phyloP scores from a whole-genome alignment of 192 early-diverging fungal species.

The Linnemannia schmuckeri region DNA sequence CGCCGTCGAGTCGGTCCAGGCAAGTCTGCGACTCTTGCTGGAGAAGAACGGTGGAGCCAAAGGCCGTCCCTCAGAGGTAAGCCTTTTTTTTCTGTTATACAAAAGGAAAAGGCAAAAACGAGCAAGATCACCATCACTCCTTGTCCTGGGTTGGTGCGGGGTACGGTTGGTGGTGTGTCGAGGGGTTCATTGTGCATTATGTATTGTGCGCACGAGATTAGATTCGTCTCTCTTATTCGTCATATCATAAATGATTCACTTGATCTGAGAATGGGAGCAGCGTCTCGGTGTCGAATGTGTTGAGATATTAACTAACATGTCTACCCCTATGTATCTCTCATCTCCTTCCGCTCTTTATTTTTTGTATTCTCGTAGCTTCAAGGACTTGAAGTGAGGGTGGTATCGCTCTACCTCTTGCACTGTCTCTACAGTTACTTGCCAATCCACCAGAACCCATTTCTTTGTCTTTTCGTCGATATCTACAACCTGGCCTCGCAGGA shows the following conservation, averaged over 20 bases:
- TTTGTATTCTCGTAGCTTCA: slow-evolving; percentile 11
- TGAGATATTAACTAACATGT: neutral
- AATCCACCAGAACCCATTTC: slow-evolving; percentile 52
- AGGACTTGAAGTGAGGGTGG: slow-evolving; percentile 37
- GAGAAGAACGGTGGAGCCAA: slow-evolving; percentile 20
- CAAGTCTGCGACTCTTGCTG: slow-evolving; percentile 24
- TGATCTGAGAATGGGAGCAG: neutral
- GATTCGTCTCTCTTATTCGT: slow-evolving; percentile 21
- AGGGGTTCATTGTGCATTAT: neutral
- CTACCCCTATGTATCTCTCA: neutral
- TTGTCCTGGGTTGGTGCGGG: neutral
- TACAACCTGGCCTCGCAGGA: slow-evolving; percentile 46
- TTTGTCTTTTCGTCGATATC: slow-evolving; percentile 54
- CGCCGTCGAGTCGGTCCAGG: slow-evolving; percentile 50
- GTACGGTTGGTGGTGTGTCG: neutral
- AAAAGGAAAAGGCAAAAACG: neutral
- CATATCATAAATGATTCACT: neutral
- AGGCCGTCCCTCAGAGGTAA: slow-evolving; percentile 40
- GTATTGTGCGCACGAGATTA: slow-evolving; percentile 16
- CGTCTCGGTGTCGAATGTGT: neutral
- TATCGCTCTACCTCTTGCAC: slow-evolving; percentile 47
- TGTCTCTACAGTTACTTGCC: slow-evolving; percentile 49
- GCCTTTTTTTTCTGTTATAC: neutral
- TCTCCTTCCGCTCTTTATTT: neutral
- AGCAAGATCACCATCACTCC: neutral